A percentile compares a stretch with the other conserved stretches of the same genome.
These are phyloP conservation scores for Diplogelasinospora grovesii DNA, from an alignment of 495 filamentous ascomycete species.

Conservation along the genomic window DNA sequence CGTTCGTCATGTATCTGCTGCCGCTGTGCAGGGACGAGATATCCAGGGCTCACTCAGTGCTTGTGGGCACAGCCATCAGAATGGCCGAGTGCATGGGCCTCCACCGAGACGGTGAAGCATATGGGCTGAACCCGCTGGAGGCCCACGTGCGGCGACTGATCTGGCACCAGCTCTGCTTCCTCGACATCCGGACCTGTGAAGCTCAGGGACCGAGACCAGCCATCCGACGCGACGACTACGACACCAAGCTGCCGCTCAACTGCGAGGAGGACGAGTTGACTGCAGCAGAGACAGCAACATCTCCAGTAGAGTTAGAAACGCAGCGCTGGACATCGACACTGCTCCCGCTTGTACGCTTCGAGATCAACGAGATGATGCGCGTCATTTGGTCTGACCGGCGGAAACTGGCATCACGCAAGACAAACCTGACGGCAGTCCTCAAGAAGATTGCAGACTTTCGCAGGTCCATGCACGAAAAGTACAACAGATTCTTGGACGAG, in stretches of 20 bases:
- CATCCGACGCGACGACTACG: constrained; percentile 65
- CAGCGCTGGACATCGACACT: constrained; percentile 65
- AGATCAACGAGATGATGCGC: constrained; percentile 67
- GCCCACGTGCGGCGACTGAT: constrained; percentile 67
- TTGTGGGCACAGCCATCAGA: constrained; percentile 61
- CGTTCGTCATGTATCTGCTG: constrained; percentile 60
- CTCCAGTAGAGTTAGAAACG: constrained; percentile 39
- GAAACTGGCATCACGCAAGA: constrained; percentile 53
- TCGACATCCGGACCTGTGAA: constrained; percentile 72
- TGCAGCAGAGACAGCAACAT: constrained; percentile 24
- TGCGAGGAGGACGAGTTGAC: constrained; percentile 56
- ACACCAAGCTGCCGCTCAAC: constrained; percentile 61
- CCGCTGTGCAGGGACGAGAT: constrained; percentile 63
- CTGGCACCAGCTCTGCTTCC: constrained; percentile 69
- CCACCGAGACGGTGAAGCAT: constrained; percentile 62
- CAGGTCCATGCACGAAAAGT: constrained; percentile 51
- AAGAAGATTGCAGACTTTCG: constrained; percentile 58
- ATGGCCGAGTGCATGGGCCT: constrained; percentile 72
- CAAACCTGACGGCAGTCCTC: constrained; percentile 48
- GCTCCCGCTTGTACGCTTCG: constrained; percentile 58
- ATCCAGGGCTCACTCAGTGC: constrained; percentile 62
- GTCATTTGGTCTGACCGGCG: constrained; percentile 56
- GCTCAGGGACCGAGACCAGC: constrained; percentile 62
- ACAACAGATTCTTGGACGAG: constrained; percentile 52
- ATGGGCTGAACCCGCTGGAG: constrained; percentile 58